A percentile compares a stretch with the other conserved stretches of the same genome.
Evolutionary conservation across 148 eudicot genomes (phyloP).

Genomic region (Polygonum maritimum): DNA sequence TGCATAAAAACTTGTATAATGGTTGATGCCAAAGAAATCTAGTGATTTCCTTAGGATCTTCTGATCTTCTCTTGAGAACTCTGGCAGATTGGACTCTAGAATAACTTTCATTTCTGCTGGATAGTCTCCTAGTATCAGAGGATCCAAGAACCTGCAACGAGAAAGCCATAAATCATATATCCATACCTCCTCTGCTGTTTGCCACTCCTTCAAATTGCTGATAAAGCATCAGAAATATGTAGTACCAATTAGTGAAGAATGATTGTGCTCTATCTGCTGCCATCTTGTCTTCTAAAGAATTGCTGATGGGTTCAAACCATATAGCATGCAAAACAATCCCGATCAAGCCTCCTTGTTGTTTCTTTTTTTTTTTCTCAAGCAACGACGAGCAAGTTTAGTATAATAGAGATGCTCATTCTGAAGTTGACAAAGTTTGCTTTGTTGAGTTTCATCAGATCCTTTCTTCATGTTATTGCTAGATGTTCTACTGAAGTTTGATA

Average conservation of each 20-base stretch:
- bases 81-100: slow-evolving; percentile 43
- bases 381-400: background rate
- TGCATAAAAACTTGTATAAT: slow-evolving; percentile 53
- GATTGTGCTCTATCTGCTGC: slow-evolving; percentile 69
- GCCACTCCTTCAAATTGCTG: background rate
- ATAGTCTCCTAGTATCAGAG: slow-evolving; percentile 53
- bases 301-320: slow-evolving; percentile 63
- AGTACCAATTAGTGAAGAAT: slow-evolving; percentile 53
- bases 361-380: slow-evolving; percentile 24
- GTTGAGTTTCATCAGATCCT: background rate
- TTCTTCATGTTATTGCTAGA: background rate
- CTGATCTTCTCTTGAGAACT: slow-evolving; percentile 27
- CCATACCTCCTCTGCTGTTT: background rate
- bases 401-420: background rate
- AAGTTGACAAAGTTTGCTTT: background rate
- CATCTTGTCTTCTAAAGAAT: slow-evolving; percentile 38
- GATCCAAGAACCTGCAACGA: slow-evolving; percentile 58
- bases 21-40: slow-evolving; percentile 75
- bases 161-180: background rate
- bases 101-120: slow-evolving; percentile 46
- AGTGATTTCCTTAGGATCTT: slow-evolving; percentile 24
- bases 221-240: background rate
- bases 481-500: background rate
- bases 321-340: slow-evolving; percentile 53
- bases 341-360: slow-evolving; percentile 46